These are phyloP conservation scores for Ceratobasidium sp. DNA, from an alignment of 1,284 basidiomycete genomes.

Conservation along the genomic window DNA sequence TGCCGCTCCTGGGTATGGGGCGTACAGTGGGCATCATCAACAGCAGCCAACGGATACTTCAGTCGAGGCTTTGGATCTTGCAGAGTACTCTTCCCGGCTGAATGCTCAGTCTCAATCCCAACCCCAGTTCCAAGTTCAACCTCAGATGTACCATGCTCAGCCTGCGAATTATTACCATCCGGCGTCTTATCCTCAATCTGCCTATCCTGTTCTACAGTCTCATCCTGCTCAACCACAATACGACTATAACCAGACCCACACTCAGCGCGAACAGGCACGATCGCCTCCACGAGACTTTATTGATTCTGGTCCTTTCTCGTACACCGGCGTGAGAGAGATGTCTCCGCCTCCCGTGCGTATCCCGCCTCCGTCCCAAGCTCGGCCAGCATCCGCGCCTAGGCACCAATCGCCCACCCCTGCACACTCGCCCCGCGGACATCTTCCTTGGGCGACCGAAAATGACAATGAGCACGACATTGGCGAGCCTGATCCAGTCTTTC, in stretches of 20 bases:
- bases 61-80: constrained; percentile 38
- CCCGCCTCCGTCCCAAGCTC: constrained; percentile 26
- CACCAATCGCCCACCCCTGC: constrained; percentile 10
- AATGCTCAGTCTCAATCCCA: constrained; percentile 23
- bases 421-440: constrained; percentile 13
- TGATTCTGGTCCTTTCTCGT: constrained; percentile 35
- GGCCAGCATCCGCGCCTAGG: background rate
- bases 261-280: background rate
- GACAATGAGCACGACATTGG: constrained; percentile 33
- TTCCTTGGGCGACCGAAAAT: constrained; percentile 38
- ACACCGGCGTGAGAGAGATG: constrained; percentile 33
- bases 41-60: constrained; percentile 41
- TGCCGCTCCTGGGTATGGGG: constrained; percentile 11
- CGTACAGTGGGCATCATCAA: constrained; percentile 2
- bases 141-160: constrained; percentile 16
- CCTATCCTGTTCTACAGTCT: constrained; percentile 18
- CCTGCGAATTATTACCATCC: constrained; percentile 4
- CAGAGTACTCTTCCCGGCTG: constrained; percentile 19
- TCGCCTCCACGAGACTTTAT: constrained; percentile 33
- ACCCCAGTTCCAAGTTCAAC: constrained; percentile 20
- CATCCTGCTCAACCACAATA: constrained; percentile 4
- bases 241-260: constrained; percentile 4
- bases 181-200: constrained; percentile 3
- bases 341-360: constrained; percentile 18
- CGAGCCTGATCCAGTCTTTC: constrained; percentile 38